These are phyloP conservation scores for Cunninghamia lanceolata DNA, from an alignment of 75 land plant genomes.

Conservation along the genomic window DNA sequence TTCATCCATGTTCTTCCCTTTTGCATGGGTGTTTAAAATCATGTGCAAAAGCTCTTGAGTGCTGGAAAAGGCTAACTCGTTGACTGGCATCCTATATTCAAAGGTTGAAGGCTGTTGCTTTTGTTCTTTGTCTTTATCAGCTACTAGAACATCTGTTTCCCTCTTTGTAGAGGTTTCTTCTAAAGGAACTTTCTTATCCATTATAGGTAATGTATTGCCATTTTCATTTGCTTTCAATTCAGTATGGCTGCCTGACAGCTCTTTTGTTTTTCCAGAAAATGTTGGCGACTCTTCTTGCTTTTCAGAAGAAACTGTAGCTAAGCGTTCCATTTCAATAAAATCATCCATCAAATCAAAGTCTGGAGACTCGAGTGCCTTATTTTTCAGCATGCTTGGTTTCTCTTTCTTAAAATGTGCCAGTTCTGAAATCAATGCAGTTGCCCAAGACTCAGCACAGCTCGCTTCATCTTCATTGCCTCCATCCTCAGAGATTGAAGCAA, in stretches of 20 bases:
- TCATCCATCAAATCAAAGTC: constrained; percentile 79
- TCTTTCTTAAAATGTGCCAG: constrained; percentile 48
- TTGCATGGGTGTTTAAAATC: constrained; percentile 17
- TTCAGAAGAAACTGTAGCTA: constrained; percentile 53
- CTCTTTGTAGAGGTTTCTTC: constrained; percentile 10
- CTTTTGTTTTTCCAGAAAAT: constrained; percentile 6
- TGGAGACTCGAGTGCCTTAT: constrained; percentile 26
- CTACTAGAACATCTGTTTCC: constrained; percentile 20
- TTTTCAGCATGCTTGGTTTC: constrained; percentile 25
- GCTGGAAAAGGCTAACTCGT: constrained; percentile 12
- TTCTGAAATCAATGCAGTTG: constrained; percentile 63
- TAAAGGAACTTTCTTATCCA: constrained; percentile 17
- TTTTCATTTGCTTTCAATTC: constrained; percentile 5
- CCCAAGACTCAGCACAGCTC: constrained; percentile 73
- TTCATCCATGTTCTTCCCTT: constrained; percentile 31
- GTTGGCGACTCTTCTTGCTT: neutral
- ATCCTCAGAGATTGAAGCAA: constrained; percentile 44
- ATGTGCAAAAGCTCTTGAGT: constrained; percentile 22
- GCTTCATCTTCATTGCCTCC: constrained; percentile 37
- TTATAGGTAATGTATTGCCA: constrained; percentile 9
- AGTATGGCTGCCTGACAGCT: neutral
- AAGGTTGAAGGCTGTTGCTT: neutral
- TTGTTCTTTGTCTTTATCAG: constrained; percentile 8
- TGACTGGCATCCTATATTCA: constrained; percentile 21
- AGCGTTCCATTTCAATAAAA: constrained; percentile 83